Base-by-base conservation (phyloP, 805 yeast species). In the Nakazawaea ambrosiae region DNA sequence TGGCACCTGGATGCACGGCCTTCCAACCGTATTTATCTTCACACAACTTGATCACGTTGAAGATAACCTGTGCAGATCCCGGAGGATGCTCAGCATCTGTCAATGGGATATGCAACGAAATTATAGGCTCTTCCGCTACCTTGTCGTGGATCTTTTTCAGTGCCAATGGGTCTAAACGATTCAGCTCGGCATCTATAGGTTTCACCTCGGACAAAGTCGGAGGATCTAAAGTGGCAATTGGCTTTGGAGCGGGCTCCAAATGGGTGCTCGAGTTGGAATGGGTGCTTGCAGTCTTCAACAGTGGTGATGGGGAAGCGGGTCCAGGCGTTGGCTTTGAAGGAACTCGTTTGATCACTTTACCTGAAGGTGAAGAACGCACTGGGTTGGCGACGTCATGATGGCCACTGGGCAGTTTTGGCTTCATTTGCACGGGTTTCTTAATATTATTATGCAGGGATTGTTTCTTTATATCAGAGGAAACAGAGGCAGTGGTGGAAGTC, bases 11-110 rank as follows among this genome's bases (percentile, higher is more conserved):
- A 48, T 80, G 86, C 38, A 82, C 63, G 2, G 64, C 70, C 24
- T 75, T 75, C 73, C 81, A 85, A 3, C 95, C 96, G 55, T 86
- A 86, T 57, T 83, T 83, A 34, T 82, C 87, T 51, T 86, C 95
- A 4, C 90, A 83, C 37, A 82, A 58, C 47, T 76, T 74, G 54
- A 81, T 57, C 22, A 86, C 84, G 46, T 86, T 85, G 45, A 84
- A 68, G 3, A 82, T 76, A 1, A 77, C 77, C 48, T 78, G 82
- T 1, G 79, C 63, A 32, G 75, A 72, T 1, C 81, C 81, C 3
- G 76, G 73, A 3, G 78, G 78, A 24, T 65, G 61, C n/a, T 57
- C 54, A 3, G 68, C 65, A 33, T 66, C 65, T 2, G 57, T 48
- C 26, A 77, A 53, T 0, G 82, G 82, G 7, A 77, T 65, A 40